A percentile compares a stretch with the other conserved stretches of the same genome.
These are phyloP conservation scores for Allium fistulosum DNA, from an alignment of 106 monocot species.

Conservation along the genomic window DNA sequence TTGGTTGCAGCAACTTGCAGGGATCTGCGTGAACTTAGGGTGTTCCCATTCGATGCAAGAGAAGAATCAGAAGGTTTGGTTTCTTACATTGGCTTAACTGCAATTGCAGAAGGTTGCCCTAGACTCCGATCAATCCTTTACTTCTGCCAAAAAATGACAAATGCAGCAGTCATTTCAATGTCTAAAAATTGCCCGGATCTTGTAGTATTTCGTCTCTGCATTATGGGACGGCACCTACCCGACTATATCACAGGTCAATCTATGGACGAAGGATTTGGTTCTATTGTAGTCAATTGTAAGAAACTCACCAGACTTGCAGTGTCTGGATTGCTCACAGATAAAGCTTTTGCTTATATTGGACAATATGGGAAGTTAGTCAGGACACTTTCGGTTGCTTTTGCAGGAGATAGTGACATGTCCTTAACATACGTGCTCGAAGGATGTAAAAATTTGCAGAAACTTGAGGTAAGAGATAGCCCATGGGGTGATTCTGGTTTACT, in stretches of 20 bases:
- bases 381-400: constrained; percentile 88
- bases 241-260: constrained; percentile 59
- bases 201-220: constrained; percentile 72
- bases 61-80: constrained; percentile 56
- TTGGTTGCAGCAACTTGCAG: constrained; percentile 49
- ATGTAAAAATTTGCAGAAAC: constrained; percentile 67
- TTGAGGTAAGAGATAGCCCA: constrained; percentile 84
- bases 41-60: constrained; percentile 32
- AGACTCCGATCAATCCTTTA: constrained; percentile 77
- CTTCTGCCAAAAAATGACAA: constrained; percentile 87
- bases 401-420: constrained; percentile 56
- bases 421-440: constrained; percentile 70
- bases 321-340: constrained; percentile 78
- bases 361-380: constrained; percentile 66
- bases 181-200: constrained; percentile 73
- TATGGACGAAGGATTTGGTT: constrained; percentile 88
- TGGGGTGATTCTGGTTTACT: constrained; percentile 61
- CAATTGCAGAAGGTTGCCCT: constrained; percentile 73
- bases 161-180: constrained; percentile 66
- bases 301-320: constrained; percentile 76
- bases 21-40: constrained; percentile 43
- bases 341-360: constrained; percentile 70
- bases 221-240: constrained; percentile 64
- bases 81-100: constrained; percentile 53
- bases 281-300: constrained; percentile 82